Evolutionary conservation across 2,329 filamentous ascomycete species (phyloP), one percentile per base, ranked within the genome.

Genomic region (Neofusicoccum kwambonambiense): DNA sequence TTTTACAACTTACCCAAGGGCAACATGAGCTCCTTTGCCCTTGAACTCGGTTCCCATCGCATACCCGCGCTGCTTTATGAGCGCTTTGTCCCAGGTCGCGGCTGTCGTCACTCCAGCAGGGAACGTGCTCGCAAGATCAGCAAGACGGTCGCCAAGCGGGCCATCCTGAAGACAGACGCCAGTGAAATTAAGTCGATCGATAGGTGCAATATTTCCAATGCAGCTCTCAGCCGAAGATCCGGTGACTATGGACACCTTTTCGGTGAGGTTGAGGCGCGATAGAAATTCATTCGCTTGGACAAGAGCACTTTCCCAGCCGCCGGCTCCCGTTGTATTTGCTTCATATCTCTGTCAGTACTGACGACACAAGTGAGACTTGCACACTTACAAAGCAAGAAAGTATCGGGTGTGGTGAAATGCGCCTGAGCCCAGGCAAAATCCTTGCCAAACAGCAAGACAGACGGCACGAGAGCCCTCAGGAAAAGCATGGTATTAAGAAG

Each of bases 131-230:
- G 74, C 71, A n/a, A 66, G 62, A 13, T 72, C 68, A 2, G 11
- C 37, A 41, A 56, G 17, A 19, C 35, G 51, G 7, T 27, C 37
- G 8, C 51, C 51, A 3, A 74, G 70, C 31, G 75, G 72, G 7
- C 74, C 78, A 65, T 80, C 79, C 17, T 77, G 74, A 1, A 80
- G 68, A 58, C 78, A 80, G 2, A 80, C 67, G 11, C 77, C 77
- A 6, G 68, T 72, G 67, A 77, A 79, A 19, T 75, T 74, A 7
- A 80, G 70, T 6, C 77, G 69, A 11, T 70, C 66, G 19, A 80
- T 74, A 19, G 71, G 71, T 27, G 70, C 70, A 27, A 76, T 75
- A 61, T 75, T 76, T 1, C 77, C 77, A 5, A 75, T 63, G 64
- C 70, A 72, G 42, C 63, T 52, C 2, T 66, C 64, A 7, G 3